Evolutionary conservation across 148 eudicot genomes (phyloP).

Genomic region (Arctostaphylos glauca): DNA sequence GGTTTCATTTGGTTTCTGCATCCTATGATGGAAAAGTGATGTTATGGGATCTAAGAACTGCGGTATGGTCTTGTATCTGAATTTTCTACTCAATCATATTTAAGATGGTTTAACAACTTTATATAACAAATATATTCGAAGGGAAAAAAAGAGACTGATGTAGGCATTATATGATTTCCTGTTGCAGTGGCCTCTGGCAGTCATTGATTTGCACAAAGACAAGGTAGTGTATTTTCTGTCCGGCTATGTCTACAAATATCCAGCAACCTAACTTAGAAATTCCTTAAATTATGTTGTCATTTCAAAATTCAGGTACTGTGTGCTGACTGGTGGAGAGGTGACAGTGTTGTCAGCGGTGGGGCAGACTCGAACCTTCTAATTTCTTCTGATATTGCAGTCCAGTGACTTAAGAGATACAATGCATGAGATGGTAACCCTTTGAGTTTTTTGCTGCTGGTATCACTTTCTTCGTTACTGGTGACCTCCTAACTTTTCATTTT

Average conservation of each 20-base stretch:
- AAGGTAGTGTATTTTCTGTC: constrained; percentile 50
- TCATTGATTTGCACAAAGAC: constrained; percentile 73
- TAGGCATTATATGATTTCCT: constrained; percentile 19
- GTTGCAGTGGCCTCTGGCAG: constrained; percentile 86
- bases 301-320: constrained; percentile 58
- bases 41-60: constrained; percentile 95
- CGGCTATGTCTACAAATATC: background rate
- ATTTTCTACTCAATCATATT: constrained; percentile 2
- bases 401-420: constrained; percentile 30
- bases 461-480: background rate
- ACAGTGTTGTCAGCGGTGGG: constrained; percentile 84
- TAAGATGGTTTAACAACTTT: background rate
- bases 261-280: background rate
- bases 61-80: constrained; percentile 39
- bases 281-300: background rate
- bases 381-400: constrained; percentile 61
- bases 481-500: background rate
- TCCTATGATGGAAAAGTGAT: constrained; percentile 94
- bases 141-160: background rate
- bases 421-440: background rate
- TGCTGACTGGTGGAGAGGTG: constrained; percentile 92
- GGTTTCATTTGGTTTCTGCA: constrained; percentile 80
- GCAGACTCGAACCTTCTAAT: constrained; percentile 81
- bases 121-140: background rate
- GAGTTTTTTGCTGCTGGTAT: background rate